A percentile compares a stretch with the other conserved stretches of the same genome.
Evolutionary conservation across 768 basidiomycete genomes (phyloP).

Genomic region (Wakefieldia striispora): DNA sequence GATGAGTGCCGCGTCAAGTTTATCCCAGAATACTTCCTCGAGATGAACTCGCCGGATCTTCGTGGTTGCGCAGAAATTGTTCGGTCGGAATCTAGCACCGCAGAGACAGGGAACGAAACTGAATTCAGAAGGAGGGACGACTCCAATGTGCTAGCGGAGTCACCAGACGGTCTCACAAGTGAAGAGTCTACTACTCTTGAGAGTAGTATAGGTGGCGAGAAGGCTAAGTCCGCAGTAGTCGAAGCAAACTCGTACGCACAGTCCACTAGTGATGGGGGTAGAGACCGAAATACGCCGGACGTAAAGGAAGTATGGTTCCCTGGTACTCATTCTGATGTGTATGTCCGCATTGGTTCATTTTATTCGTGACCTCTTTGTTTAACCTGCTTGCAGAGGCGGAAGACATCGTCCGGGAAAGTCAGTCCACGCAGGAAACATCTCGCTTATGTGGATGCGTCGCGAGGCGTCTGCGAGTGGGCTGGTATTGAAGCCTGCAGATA

Average conservation of each 20-base stretch:
- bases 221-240: neutral
- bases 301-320: slow-evolving; percentile 66
- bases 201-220: neutral
- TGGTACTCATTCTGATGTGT: slow-evolving; percentile 38
- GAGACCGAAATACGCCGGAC: slow-evolving; percentile 6
- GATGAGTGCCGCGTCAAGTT: slow-evolving; percentile 61
- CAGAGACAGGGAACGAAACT: neutral
- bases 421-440: slow-evolving; percentile 15
- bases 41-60: slow-evolving; percentile 24
- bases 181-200: slow-evolving; percentile 5
- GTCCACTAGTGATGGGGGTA: neutral
- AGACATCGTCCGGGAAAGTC: slow-evolving; percentile 11
- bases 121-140: neutral
- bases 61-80: slow-evolving; percentile 13
- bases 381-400: slow-evolving; percentile 10
- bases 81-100: slow-evolving; percentile 16
- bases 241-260: neutral
- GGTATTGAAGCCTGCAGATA: slow-evolving; percentile 15
- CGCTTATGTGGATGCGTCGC: slow-evolving; percentile 31
- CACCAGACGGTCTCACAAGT: neutral
- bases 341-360: neutral
- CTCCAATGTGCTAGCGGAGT: neutral
- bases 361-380: neutral
- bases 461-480: slow-evolving; percentile 27
- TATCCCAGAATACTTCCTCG: slow-evolving; percentile 38